Evolutionary conservation across 78 protist species (phyloP).

Genomic region (Speleostelium caveatum): DNA sequence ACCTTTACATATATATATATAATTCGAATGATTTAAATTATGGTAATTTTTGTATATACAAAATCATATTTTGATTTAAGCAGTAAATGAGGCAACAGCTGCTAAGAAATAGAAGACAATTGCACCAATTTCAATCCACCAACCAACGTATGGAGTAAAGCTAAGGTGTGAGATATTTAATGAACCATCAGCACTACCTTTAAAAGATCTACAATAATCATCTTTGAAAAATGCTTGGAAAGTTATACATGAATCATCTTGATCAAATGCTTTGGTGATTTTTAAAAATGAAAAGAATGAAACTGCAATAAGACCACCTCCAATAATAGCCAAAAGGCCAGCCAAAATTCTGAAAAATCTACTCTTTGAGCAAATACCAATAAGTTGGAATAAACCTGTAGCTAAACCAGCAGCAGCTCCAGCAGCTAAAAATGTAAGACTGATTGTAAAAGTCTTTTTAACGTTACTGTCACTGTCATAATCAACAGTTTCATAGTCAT

Average conservation of each 20-base stretch:
- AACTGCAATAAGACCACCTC: background rate
- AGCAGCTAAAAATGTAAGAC: constrained; percentile 20
- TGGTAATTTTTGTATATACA: no score
- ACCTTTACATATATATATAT: no score
- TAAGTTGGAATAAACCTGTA: constrained; percentile 22
- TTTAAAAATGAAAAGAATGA: constrained; percentile 28
- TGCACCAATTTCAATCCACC: background rate
- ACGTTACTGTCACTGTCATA: constrained; percentile 2
- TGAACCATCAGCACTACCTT: background rate
- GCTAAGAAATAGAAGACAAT: background rate
- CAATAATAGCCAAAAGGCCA: constrained; percentile 1
- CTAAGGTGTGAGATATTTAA: background rate
- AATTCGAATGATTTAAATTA: no score
- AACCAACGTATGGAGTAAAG: background rate
- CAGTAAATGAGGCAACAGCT: background rate
- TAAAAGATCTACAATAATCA: background rate
- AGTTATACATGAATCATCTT: constrained; percentile 6
- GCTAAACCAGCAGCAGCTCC: constrained; percentile 8
- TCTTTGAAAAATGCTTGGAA: background rate
- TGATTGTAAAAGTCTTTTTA: constrained; percentile 12
- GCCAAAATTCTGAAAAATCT: constrained; percentile 21
- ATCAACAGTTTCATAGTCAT: background rate
- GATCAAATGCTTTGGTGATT: constrained; percentile 25
- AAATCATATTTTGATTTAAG: background rate
- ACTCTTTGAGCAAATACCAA: constrained; percentile 14